These are phyloP conservation scores for Pyronema omphalodes DNA, from an alignment of 495 filamentous ascomycete species.

Conservation along the genomic window DNA sequence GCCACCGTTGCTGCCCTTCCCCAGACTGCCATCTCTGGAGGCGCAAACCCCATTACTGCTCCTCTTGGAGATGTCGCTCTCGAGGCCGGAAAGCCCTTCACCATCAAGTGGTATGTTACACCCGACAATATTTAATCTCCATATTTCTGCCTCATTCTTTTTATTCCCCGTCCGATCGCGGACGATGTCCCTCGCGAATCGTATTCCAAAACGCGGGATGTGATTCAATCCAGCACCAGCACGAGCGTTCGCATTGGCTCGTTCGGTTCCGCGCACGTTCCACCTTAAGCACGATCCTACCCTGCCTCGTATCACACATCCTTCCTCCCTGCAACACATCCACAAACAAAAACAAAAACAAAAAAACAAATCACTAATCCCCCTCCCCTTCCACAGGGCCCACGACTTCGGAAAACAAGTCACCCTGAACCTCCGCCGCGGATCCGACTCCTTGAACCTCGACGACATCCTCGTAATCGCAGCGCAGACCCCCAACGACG, in stretches of 20 bases:
- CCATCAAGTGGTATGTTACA: conserved; percentile 32
- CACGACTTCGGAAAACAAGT: conserved; percentile 34
- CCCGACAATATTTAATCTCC: no score
- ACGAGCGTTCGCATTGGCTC: no score
- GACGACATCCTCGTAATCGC: conserved; percentile 32
- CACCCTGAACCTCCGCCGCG: conserved; percentile 36
- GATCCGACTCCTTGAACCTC: conserved; percentile 28
- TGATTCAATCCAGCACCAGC: no score
- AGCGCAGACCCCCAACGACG: conserved; percentile 39
- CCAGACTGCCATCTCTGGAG: conserved; percentile 10
- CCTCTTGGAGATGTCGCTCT: conserved; percentile 31
- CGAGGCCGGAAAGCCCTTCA: conserved; percentile 33
- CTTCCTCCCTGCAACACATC: no score
- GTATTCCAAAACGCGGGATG: no score
- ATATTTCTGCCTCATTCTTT: no score
- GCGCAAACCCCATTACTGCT: conserved; percentile 36
- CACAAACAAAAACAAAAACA: background rate
- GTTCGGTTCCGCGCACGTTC: no score
- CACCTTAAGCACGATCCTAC: no score
- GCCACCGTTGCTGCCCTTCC: conserved; percentile 9
- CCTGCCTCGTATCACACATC: no score
- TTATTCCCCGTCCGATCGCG: background rate
- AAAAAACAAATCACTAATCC: background rate
- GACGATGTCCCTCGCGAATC: no score
- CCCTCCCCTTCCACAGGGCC: conserved; percentile 14